Evolutionary conservation across 2,329 filamentous ascomycete genomes (phyloP).

Genomic region (Biscogniauxia marginata): DNA sequence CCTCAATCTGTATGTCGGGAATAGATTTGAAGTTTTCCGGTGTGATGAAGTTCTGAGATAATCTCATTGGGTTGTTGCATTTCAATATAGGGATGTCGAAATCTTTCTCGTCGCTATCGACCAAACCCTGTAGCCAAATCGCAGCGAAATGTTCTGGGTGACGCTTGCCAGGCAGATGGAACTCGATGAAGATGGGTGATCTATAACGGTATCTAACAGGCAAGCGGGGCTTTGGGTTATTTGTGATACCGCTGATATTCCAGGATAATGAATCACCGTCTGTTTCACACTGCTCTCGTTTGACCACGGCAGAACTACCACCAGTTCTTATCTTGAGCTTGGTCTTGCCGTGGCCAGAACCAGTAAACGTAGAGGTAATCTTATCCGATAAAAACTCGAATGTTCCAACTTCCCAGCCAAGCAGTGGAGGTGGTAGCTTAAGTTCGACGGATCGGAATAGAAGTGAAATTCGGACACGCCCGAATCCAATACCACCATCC

Average conservation of each 20-base stretch:
- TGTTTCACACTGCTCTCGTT: slow-evolving; percentile 60
- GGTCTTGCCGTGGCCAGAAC: slow-evolving; percentile 58
- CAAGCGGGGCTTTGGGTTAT: slow-evolving; percentile 59
- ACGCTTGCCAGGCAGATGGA: slow-evolving; percentile 68
- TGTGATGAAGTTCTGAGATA: slow-evolving; percentile 92
- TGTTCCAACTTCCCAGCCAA: slow-evolving; percentile 94
- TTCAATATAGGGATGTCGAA: slow-evolving; percentile 91
- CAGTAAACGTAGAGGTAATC: slow-evolving; percentile 62
- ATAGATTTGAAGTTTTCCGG: slow-evolving; percentile 68
- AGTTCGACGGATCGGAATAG: slow-evolving; percentile 90
- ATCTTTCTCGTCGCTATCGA: slow-evolving; percentile 73
- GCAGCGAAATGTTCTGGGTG: slow-evolving; percentile 72
- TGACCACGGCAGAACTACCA: slow-evolving; percentile 72
- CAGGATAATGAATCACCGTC: slow-evolving; percentile 54
- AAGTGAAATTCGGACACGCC: slow-evolving; percentile 82
- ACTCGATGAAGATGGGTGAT: slow-evolving; percentile 85
- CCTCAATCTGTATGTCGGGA: slow-evolving; percentile 73
- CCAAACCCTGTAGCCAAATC: slow-evolving; percentile 82
- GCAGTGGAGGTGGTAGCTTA: slow-evolving; percentile 75
- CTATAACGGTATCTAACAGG: slow-evolving; percentile 90
- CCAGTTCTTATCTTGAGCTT: slow-evolving; percentile 82
- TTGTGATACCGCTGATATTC: slow-evolving; percentile 45
- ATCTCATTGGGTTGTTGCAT: slow-evolving; percentile 69
- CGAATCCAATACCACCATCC: slow-evolving; percentile 90
- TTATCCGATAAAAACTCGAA: slow-evolving; percentile 79